A percentile compares a stretch with the other conserved stretches of the same genome.
These are phyloP conservation scores for Fusarium compactum DNA, from an alignment of 2,329 filamentous ascomycete genomes.

Conservation along the genomic window DNA sequence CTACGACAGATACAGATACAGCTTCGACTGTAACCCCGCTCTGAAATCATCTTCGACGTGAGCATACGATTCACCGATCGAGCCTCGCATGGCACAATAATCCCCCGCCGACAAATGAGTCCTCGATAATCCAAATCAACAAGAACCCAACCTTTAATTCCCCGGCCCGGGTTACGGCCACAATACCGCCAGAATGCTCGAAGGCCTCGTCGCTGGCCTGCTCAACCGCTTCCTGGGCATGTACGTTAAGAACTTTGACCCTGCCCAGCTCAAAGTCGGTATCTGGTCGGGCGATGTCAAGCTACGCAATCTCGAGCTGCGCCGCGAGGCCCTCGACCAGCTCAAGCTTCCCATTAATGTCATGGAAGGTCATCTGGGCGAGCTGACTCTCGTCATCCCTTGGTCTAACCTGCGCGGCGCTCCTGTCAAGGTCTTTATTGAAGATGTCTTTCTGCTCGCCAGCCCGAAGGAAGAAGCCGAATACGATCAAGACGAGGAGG, in stretches of 20 bases:
- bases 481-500: constrained; percentile 94
- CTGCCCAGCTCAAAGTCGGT: constrained; percentile 95
- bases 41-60: background rate
- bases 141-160: constrained; percentile 36
- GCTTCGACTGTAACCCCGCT: constrained; percentile 22
- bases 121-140: constrained; percentile 31
- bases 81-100: constrained; percentile 42
- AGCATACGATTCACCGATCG: constrained; percentile 19
- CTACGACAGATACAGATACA: background rate
- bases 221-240: constrained; percentile 99
- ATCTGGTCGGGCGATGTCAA: constrained; percentile 99
- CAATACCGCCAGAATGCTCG: constrained; percentile 80
- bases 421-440: constrained; percentile 93
- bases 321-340: constrained; percentile 95
- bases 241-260: constrained; percentile 99
- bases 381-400: constrained; percentile 91
- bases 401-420: constrained; percentile 97
- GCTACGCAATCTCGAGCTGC: constrained; percentile 90
- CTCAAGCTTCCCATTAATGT: constrained; percentile 97
- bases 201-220: constrained; percentile 95
- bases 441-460: constrained; percentile 95
- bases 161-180: constrained; percentile 81
- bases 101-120: constrained; percentile 42
- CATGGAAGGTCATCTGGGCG: constrained; percentile 91
- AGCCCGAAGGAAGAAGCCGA: constrained; percentile 95